phyloP scores from a whole-genome alignment of 352 stramenopile species.

The Pseudoperonospora humuli region DNA sequence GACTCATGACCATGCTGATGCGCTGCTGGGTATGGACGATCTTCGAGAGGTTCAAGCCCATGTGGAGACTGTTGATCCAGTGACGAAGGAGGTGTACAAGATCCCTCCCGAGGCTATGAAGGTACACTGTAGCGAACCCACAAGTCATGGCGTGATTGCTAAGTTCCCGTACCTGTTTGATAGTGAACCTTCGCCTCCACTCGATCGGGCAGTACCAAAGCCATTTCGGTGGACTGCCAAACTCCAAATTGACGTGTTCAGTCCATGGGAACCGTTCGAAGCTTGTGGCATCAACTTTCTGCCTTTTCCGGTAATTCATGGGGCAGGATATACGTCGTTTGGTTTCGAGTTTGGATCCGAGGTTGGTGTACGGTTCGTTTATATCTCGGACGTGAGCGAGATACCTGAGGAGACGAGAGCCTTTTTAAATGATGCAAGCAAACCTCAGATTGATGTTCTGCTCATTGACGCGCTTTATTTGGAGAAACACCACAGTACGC shows the following conservation, averaged over 20 bases:
- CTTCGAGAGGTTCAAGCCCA: constrained; percentile 71
- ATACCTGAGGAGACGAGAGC: constrained; percentile 47
- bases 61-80: constrained; percentile 38
- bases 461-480: constrained; percentile 79
- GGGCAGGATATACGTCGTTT: constrained; percentile 64
- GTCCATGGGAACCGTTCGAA: constrained; percentile 40
- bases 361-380: constrained; percentile 62
- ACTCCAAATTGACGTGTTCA: constrained; percentile 54
- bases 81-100: constrained; percentile 59
- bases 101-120: constrained; percentile 41
- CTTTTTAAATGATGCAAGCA: constrained; percentile 47
- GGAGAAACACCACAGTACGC: constrained; percentile 70
- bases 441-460: constrained; percentile 64
- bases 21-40: constrained; percentile 77
- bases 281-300: constrained; percentile 41
- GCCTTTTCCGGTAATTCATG: constrained; percentile 78
- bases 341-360: constrained; percentile 78
- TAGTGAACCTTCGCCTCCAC: constrained; percentile 13
- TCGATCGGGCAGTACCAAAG: constrained; percentile 13
- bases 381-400: constrained; percentile 85
- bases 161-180: constrained; percentile 82
- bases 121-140: constrained; percentile 54
- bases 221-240: constrained; percentile 78
- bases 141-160: constrained; percentile 41
- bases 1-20: constrained; percentile 83